Percentiles rank a stretch among this genome's conserved stretches.
phyloP scores from a whole-genome alignment of 129 eudicot genomes.

The Flaveria trinervia region DNA sequence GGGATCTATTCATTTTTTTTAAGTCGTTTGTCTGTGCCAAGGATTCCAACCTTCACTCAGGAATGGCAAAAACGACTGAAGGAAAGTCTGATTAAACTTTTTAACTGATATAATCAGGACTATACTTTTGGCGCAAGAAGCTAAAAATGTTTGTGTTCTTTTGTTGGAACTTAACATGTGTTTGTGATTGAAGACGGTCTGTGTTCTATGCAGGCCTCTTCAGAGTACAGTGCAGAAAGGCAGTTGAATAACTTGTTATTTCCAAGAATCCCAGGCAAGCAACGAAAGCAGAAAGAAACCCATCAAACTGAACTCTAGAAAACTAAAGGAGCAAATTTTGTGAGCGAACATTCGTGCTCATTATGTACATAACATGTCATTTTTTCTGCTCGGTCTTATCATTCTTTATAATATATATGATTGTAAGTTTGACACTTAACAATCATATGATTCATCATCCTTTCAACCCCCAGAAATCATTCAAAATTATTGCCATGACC shows the following conservation, averaged over 20 bases:
- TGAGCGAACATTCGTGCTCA: slow-evolving; percentile 29
- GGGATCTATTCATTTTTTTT: not conserved
- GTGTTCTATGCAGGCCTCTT: slow-evolving; percentile 65
- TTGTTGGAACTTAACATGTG: not conserved
- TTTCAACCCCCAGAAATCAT: slow-evolving; percentile 1
- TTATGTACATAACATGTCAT: slow-evolving; percentile 53
- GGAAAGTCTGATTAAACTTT: slow-evolving; percentile 1
- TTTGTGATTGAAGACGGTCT: not conserved
- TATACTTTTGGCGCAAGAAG: not conserved
- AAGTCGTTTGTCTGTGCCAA: not conserved
- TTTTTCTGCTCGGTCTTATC: slow-evolving; percentile 35
- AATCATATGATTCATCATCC: slow-evolving; percentile 16
- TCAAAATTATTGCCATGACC: not conserved
- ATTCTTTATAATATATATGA: slow-evolving; percentile 31
- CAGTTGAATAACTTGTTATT: slow-evolving; percentile 76
- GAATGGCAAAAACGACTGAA: not conserved
- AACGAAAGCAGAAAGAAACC: slow-evolving; percentile 73
- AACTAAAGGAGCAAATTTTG: slow-evolving; percentile 3
- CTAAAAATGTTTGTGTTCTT: not conserved
- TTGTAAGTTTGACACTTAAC: slow-evolving; percentile 30
- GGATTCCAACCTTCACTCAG: not conserved
- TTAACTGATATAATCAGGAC: not conserved
- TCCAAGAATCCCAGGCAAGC: slow-evolving; percentile 67
- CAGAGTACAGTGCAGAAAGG: slow-evolving; percentile 94
- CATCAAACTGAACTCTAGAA: slow-evolving; percentile 59